These are phyloP conservation scores for Vaccinium darrowii DNA, from an alignment of 148 eudicot genomes.

Conservation along the genomic window DNA sequence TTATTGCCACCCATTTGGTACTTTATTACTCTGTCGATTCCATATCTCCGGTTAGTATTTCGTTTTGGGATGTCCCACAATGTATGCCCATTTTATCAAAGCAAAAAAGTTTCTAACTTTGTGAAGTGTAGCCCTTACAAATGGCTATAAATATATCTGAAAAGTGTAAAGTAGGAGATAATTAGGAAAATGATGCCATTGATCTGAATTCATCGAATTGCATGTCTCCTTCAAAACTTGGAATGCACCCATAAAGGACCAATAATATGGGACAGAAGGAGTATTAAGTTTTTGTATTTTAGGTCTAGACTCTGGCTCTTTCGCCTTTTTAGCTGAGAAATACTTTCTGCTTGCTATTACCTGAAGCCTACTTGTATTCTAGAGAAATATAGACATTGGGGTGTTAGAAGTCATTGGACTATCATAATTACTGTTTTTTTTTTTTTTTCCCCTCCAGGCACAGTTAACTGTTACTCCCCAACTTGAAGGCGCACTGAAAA, in stretches of 20 bases:
- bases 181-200: background rate
- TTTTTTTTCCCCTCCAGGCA: constrained; percentile 44
- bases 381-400: background rate
- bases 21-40: background rate
- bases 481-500: constrained; percentile 69
- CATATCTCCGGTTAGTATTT: background rate
- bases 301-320: background rate
- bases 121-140: background rate
- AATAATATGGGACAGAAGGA: background rate
- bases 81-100: background rate
- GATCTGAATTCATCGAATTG: background rate
- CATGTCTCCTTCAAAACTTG: background rate
- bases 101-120: constrained; percentile 2
- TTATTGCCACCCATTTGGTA: background rate
- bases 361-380: background rate
- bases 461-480: constrained; percentile 72
- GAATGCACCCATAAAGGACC: background rate
- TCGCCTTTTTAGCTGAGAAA: background rate
- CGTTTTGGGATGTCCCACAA: background rate
- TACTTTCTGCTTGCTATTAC: background rate
- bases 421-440: background rate
- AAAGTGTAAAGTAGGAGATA: background rate
- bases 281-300: background rate
- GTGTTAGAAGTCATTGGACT: background rate
- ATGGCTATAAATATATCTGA: background rate